Conservation (phyloP, 2,329 filamentous ascomycete species). For the Verticillium nubilum region DNA sequence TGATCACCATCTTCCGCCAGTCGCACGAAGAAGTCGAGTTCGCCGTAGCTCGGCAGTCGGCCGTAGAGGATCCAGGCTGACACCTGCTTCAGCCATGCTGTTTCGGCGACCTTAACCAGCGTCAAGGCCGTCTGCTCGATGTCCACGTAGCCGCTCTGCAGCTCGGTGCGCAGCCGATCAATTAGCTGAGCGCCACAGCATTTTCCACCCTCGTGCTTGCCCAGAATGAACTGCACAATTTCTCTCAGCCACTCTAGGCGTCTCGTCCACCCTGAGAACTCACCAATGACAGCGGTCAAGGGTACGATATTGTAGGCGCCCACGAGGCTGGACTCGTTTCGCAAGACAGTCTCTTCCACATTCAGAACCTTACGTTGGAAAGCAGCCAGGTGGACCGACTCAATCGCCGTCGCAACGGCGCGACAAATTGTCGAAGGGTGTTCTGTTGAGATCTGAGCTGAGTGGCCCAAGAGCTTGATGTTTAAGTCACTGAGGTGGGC, state of each 20-base stretch:
- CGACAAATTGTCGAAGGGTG: conserved; percentile 82
- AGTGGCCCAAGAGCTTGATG: conserved; percentile 62
- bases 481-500: conserved; percentile 76
- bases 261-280: conserved; percentile 84
- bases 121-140: conserved; percentile 71
- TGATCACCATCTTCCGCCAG: conserved; percentile 35
- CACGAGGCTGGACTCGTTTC: conserved; percentile 71
- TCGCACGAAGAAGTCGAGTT: conserved; percentile 82
- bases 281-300: conserved; percentile 73
- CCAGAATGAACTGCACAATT: conserved; percentile 62
- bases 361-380: conserved; percentile 83
- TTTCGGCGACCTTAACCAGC: conserved; percentile 74
- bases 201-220: conserved; percentile 18
- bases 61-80: conserved; percentile 91
- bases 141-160: conserved; percentile 84
- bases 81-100: conserved; percentile 85
- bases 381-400: conserved; percentile 65
- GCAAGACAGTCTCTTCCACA: conserved; percentile 74
- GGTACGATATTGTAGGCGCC: conserved; percentile 93
- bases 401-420: conserved; percentile 75
- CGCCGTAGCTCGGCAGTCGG: conserved; percentile 69
- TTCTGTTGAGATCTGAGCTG: conserved; percentile 59
- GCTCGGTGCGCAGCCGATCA: conserved; percentile 66
- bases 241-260: conserved; percentile 83
- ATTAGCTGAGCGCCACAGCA: conserved; percentile 72